A percentile compares a stretch with the other conserved stretches of the same genome.
These are phyloP conservation scores for Emydomyces testavorans DNA, from an alignment of 2,329 filamentous ascomycete genomes.

Conservation along the genomic window DNA sequence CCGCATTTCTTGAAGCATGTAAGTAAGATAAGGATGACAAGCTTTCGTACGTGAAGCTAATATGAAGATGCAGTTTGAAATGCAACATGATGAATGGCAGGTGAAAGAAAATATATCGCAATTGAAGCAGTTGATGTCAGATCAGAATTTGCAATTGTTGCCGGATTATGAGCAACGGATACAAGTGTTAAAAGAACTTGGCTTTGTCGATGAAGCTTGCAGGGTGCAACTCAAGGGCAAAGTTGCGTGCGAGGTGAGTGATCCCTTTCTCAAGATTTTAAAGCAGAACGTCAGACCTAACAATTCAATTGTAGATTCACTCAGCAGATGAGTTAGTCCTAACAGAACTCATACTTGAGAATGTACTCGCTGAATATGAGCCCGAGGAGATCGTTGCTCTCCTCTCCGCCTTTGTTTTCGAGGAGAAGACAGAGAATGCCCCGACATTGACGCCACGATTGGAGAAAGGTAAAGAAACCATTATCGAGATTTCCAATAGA, in stretches of 20 bases:
- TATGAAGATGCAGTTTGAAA: slow-evolving; percentile 55
- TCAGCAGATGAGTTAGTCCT: slow-evolving; percentile 92
- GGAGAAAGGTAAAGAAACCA: slow-evolving; percentile 70
- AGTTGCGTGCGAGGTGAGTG: slow-evolving; percentile 70
- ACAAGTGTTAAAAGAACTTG: slow-evolving; percentile 77
- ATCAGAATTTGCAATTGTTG: slow-evolving; percentile 89
- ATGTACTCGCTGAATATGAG: slow-evolving; percentile 88
- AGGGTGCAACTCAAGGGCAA: slow-evolving; percentile 95
- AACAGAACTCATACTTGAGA: slow-evolving; percentile 91
- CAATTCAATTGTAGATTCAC: slow-evolving; percentile 51
- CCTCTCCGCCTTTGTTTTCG: slow-evolving; percentile 90
- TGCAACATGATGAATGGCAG: slow-evolving; percentile 94
- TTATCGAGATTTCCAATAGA: slow-evolving; percentile 81
- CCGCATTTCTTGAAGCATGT: slow-evolving; percentile 77
- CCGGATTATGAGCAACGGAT: slow-evolving; percentile 96
- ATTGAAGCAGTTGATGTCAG: slow-evolving; percentile 78
- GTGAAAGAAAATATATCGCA: slow-evolving; percentile 88
- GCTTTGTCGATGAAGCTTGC: slow-evolving; percentile 76
- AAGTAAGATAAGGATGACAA: slow-evolving; percentile 33
- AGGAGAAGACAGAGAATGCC: slow-evolving; percentile 79
- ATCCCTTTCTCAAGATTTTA: background rate
- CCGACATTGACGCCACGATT: slow-evolving; percentile 73
- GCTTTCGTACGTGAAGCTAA: background rate
- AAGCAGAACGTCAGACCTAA: slow-evolving; percentile 10
- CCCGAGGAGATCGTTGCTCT: slow-evolving; percentile 93